Conservation (phyloP, 352 stramenopile genomes). For the Phytophthora kernoviae region DNA sequence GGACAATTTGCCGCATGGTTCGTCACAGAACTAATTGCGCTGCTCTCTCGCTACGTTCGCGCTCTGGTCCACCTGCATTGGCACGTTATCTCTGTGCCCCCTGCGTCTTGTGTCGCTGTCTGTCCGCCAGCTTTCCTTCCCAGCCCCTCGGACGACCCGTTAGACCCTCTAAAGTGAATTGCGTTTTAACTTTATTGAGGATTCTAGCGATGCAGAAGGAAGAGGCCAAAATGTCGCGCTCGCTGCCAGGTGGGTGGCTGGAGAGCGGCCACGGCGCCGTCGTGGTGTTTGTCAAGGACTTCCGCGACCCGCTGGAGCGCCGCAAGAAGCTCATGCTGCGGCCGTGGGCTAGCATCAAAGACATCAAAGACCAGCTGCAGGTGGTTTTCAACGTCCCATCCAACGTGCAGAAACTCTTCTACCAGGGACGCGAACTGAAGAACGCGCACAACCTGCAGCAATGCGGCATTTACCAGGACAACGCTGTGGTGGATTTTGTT, state of each 20-base stretch:
- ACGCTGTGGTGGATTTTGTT: slow-evolving; percentile 80
- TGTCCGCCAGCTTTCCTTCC: not conserved
- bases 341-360: slow-evolving; percentile 83
- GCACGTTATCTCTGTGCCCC: not conserved
- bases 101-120: not conserved
- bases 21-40: not conserved
- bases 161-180: not conserved
- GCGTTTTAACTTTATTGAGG: not conserved
- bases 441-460: slow-evolving; percentile 85
- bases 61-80: not conserved
- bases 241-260: slow-evolving; percentile 74
- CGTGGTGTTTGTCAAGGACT: slow-evolving; percentile 77
- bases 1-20: not conserved
- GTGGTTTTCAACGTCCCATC: slow-evolving; percentile 83
- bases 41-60: no score
- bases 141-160: not conserved
- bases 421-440: slow-evolving; percentile 81
- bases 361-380: slow-evolving; percentile 87
- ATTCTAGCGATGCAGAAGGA: slow-evolving; percentile 39
- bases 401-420: slow-evolving; percentile 84
- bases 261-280: slow-evolving; percentile 78
- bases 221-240: slow-evolving; percentile 67
- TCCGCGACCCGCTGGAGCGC: slow-evolving; percentile 77
- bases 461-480: slow-evolving; percentile 85
- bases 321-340: slow-evolving; percentile 85